phyloP scores from a whole-genome alignment of 225 moss, liverwort and hornwort genomes.

The Neckera pumila region DNA sequence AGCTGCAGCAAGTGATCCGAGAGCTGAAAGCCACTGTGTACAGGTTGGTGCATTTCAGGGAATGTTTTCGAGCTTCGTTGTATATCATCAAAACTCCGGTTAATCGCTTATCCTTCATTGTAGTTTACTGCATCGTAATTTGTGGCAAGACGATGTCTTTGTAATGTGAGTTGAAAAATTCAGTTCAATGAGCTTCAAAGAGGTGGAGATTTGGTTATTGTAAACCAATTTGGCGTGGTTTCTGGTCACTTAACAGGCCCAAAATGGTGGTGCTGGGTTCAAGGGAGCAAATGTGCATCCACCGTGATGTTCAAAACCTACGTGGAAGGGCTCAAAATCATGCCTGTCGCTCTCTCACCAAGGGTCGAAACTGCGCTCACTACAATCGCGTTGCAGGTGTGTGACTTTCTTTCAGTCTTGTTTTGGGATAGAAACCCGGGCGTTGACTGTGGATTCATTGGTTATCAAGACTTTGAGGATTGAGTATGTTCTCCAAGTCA shows the following conservation, averaged over 20 bases:
- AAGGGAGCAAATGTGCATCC: slow-evolving; percentile 97
- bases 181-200: background rate
- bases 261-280: slow-evolving; percentile 95
- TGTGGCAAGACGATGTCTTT: background rate
- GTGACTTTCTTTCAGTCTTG: background rate
- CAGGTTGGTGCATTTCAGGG: slow-evolving; percentile 35
- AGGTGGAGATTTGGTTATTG: background rate
- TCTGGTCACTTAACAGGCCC: slow-evolving; percentile 38
- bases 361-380: slow-evolving; percentile 68
- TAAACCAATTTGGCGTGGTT: background rate
- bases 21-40: slow-evolving; percentile 84
- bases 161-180: background rate
- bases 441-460: background rate
- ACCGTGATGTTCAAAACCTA: slow-evolving; percentile 64
- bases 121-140: background rate
- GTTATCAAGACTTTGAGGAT: background rate
- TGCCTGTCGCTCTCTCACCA: slow-evolving; percentile 78
- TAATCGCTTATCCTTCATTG: background rate
- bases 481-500: background rate
- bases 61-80: background rate
- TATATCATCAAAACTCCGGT: background rate
- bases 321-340: slow-evolving; percentile 87
- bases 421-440: background rate
- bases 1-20: slow-evolving; percentile 96
- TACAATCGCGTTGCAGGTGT: slow-evolving; percentile 83